phyloP scores from a whole-genome alignment of 2,329 filamentous ascomycete genomes.

The Fusarium marasasianum region DNA sequence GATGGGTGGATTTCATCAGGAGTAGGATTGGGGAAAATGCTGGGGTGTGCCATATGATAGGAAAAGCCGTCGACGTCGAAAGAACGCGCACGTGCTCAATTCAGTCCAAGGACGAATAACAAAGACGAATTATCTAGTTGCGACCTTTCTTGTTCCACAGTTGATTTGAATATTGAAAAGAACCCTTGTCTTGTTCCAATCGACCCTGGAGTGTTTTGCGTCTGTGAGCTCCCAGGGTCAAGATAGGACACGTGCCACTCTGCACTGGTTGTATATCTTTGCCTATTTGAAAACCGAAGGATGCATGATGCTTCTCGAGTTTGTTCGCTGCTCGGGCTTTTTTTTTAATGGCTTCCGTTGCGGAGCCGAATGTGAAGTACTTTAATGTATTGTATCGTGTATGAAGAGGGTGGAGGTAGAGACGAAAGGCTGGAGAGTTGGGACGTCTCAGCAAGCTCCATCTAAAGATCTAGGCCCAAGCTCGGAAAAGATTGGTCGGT shows the following conservation, averaged over 20 bases:
- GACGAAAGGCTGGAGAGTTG: slow-evolving; percentile 32
- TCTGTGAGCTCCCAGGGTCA: slow-evolving; percentile 20
- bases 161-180: slow-evolving; percentile 10
- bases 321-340: background rate
- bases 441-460: slow-evolving; percentile 22
- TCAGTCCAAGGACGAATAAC: slow-evolving; percentile 27
- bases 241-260: slow-evolving; percentile 40
- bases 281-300: slow-evolving; percentile 8
- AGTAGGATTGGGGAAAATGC: slow-evolving; percentile 20
- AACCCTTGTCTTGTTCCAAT: slow-evolving; percentile 10
- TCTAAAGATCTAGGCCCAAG: background rate
- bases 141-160: slow-evolving; percentile 6
- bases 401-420: slow-evolving; percentile 26
- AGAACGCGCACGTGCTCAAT: slow-evolving; percentile 41
- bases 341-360: background rate
- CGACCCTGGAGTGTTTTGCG: background rate
- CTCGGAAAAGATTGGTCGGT: slow-evolving; percentile 23
- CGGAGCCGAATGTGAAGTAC: background rate
- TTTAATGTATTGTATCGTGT: background rate
- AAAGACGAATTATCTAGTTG: slow-evolving; percentile 16
- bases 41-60: slow-evolving; percentile 9
- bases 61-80: slow-evolving; percentile 16
- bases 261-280: slow-evolving; percentile 34
- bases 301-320: slow-evolving; percentile 10
- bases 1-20: slow-evolving; percentile 41